Evolutionary conservation across 352 stramenopile species (phyloP), one percentile per base, ranked within the genome.

Genomic region (Blastocystis sp.): DNA sequence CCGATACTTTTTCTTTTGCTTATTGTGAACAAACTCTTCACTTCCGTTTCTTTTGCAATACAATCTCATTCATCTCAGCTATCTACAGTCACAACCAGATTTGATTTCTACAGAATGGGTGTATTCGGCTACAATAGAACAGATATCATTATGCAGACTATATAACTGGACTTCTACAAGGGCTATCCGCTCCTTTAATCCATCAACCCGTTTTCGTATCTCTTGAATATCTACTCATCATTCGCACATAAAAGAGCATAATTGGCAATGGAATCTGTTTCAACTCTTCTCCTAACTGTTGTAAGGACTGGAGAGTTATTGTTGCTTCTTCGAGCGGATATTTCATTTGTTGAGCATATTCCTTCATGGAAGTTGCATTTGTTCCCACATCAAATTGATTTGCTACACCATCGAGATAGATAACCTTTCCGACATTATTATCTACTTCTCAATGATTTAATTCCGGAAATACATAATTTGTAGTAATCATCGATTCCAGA

Each of bases 1-100:
- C 71, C 71, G 71, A 83, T 83, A 83, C 51, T 83, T 66, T 83
- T 83, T 56, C 66, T 27, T 75, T 39, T 75, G 12, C 7, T n/a
- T n/a, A n/a, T n/a, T n/a, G n/a, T n/a, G n/a, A n/a, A n/a, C n/a
- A n/a, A n/a, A n/a, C n/a, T n/a, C n/a, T 29, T 63, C 19, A n/a
- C 14, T 63, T 63, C 12, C 56, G 6, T 27, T 35, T 63, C 56
- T 24, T 43, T 16, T 59, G 37, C 46, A 80, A 24, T 39, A 80
- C 6, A 61, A 46, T 27, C 12, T 59, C 39, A 39, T 80, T 80
- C 16, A 80, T 63, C 43, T 42, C 35, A 16, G 69, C 43, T n/a
- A 80, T 80, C 69, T 80, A 80, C 16, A 43, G 9, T 32, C 61
- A 78, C 6, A 27, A 35, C 43, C 37, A 51, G 32, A n/a, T n/a